Base-by-base conservation (phyloP, 352 stramenopile genomes). In the Pythium periplocum region DNA sequence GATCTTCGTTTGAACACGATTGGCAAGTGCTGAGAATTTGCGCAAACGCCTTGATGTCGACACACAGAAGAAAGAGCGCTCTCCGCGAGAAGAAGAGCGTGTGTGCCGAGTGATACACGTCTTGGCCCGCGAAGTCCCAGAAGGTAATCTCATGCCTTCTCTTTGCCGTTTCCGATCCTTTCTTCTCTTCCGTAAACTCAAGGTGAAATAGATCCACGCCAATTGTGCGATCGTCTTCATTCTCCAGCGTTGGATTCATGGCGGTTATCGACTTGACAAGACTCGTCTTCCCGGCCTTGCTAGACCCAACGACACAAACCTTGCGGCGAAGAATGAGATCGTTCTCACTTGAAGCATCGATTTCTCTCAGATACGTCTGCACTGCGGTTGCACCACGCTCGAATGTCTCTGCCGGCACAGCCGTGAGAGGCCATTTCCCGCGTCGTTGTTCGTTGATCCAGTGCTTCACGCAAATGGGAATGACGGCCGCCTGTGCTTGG, bases 221-320 rank as follows among this genome's bases (percentile, higher is more conserved):
- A 39, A 74, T 64, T 4, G 66, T 74, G 1, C 58, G 62, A n/a
- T 53, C n/a, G 40, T 68, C 50, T 9, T 48, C 40, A 10, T 40
- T 12, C 38, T 68, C 61, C 4, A 69, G 45, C 1, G 36, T 46
- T 2, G 51, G 32, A 8, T 39, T 39, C 7, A 48, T 36, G 11
- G 40, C 41, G 4, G 34, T 59, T 7, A 73, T 45, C 10, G 48
- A 64, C 40, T 68, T 69, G 51, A 69, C 59, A 37, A 73, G 48
- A 32, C 54, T 71, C 0, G 66, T 73, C 30, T 71, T 73, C 6
- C 66, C 62, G 51, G 54, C 62, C 1, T 44, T 42, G n/a, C 58
- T 68, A 1, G 62, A 52, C 2, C 41, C 41, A 26, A 46, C 31
- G 12, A 46, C 41, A 10, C 41, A 46, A 46, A 46, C 41, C 17